Percentiles rank a stretch among this genome's conserved stretches.
Conservation (phyloP, 345 rosid species). For the Aquilaria malaccensis region DNA sequence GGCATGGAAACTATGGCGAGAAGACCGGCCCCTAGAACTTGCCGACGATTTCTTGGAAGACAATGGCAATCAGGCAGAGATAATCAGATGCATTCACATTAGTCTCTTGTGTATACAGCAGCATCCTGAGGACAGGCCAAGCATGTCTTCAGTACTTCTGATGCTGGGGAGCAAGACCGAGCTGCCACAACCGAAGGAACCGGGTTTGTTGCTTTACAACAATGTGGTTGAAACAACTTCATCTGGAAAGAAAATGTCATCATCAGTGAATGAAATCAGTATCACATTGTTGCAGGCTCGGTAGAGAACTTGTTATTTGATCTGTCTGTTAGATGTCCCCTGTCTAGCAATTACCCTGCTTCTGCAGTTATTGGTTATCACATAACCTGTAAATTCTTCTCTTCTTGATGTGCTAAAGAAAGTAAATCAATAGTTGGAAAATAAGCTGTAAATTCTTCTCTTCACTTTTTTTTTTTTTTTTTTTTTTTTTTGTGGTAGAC, state of each 20-base stretch:
- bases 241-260: slow-evolving; percentile 13
- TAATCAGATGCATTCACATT: slow-evolving; percentile 31
- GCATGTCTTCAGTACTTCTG: slow-evolving; percentile 32
- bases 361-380: too few relatives aligned
- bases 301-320: background rate
- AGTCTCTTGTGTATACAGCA: slow-evolving; percentile 40
- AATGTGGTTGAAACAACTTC: slow-evolving; percentile 13
- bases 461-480: too few relatives aligned
- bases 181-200: slow-evolving; percentile 32
- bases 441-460: too few relatives aligned
- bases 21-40: slow-evolving; percentile 23
- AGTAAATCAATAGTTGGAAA: too few relatives aligned
- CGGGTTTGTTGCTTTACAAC: slow-evolving; percentile 30
- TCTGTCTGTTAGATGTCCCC: too few relatives aligned
- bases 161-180: slow-evolving; percentile 35
- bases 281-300: slow-evolving; percentile 20
- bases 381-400: too few relatives aligned
- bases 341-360: too few relatives aligned
- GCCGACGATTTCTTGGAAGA: slow-evolving; percentile 7
- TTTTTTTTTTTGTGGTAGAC: too few relatives aligned
- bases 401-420: too few relatives aligned
- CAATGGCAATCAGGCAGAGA: slow-evolving; percentile 14
- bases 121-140: slow-evolving; percentile 33
- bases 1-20: slow-evolving; percentile 36
- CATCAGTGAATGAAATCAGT: slow-evolving; percentile 20